phyloP scores from a whole-genome alignment of 768 basidiomycete genomes.

The Xanthoconium stramineum region DNA sequence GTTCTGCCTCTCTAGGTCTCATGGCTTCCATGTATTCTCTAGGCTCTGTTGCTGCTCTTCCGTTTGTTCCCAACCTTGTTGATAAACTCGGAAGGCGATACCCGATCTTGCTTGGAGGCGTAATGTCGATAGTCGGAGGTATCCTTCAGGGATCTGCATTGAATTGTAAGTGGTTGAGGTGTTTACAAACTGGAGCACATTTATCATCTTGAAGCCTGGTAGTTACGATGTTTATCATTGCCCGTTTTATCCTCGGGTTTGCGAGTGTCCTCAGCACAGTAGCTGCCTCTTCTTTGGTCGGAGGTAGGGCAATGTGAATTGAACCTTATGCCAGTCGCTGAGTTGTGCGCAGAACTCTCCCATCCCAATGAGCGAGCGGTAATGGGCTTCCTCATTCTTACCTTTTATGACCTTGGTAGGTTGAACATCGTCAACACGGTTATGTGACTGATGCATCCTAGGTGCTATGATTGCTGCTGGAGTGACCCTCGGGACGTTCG shows the following conservation, averaged over 20 bases:
- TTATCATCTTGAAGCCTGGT: neutral
- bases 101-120: neutral
- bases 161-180: too few relatives aligned
- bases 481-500: slow-evolving; percentile 60
- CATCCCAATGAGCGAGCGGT: slow-evolving; percentile 22
- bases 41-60: neutral
- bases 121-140: too few relatives aligned
- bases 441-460: neutral
- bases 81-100: too few relatives aligned
- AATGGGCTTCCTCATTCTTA: slow-evolving; percentile 11
- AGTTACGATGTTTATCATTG: too few relatives aligned
- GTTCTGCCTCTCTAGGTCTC: neutral
- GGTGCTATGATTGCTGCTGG: slow-evolving; percentile 41
- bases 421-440: neutral
- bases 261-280: neutral
- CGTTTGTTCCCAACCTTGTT: neutral
- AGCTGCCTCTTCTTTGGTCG: slow-evolving; percentile 19
- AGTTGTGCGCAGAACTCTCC: slow-evolving; percentile 13
- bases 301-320: slow-evolving; percentile 7
- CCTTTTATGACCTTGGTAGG: slow-evolving; percentile 9
- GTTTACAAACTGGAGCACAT: slow-evolving; percentile 12
- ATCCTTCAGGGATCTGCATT: too few relatives aligned
- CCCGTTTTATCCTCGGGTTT: too few relatives aligned
- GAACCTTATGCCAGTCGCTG: neutral
- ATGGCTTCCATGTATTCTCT: neutral